A percentile compares a stretch with the other conserved stretches of the same genome.
Conservation (phyloP, 1,139 yeast genomes). For the Zygosaccharomyces sapae region DNA sequence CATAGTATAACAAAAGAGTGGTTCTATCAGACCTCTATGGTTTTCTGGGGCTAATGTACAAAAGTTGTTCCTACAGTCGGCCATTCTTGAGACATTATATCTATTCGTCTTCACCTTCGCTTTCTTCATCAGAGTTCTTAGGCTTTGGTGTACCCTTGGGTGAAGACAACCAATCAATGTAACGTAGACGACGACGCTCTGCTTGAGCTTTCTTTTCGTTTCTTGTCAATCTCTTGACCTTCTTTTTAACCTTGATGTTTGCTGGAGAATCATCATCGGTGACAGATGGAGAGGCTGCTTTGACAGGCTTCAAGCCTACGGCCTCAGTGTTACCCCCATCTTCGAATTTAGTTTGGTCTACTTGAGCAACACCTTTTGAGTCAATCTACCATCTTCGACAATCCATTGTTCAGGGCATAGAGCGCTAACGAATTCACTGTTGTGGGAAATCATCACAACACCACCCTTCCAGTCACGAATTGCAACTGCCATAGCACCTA, state of each 20-base stretch:
- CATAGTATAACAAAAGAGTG: neutral
- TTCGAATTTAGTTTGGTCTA: conserved; percentile 76
- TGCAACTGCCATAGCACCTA: conserved; percentile 96
- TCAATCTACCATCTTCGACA: conserved; percentile 86
- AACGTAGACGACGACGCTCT: conserved; percentile 90
- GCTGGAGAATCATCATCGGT: conserved; percentile 91
- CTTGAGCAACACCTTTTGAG: conserved; percentile 70
- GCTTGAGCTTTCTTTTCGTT: conserved; percentile 89
- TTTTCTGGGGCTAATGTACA: conserved; percentile 3
- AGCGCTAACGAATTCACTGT: conserved; percentile 94
- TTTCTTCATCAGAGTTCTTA: conserved; percentile 85
- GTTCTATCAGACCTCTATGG: conserved; percentile 1
- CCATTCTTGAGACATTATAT: neutral
- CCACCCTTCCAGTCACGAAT: conserved; percentile 98
- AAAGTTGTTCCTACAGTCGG: conserved; percentile 1
- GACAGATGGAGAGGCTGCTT: conserved; percentile 34
- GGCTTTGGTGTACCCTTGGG: conserved; percentile 98
- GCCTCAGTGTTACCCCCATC: conserved; percentile 58
- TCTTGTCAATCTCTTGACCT: conserved; percentile 96
- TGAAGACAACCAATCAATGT: conserved; percentile 89
- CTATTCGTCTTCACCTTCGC: conserved; percentile 29
- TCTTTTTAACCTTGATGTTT: conserved; percentile 82
- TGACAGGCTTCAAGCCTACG: conserved; percentile 41
- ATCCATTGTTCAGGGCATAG: conserved; percentile 98
- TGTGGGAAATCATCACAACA: conserved; percentile 97